Evolutionary conservation across 1,139 yeast genomes (phyloP).

Genomic region (Yamadazyma spencermartinsiae): DNA sequence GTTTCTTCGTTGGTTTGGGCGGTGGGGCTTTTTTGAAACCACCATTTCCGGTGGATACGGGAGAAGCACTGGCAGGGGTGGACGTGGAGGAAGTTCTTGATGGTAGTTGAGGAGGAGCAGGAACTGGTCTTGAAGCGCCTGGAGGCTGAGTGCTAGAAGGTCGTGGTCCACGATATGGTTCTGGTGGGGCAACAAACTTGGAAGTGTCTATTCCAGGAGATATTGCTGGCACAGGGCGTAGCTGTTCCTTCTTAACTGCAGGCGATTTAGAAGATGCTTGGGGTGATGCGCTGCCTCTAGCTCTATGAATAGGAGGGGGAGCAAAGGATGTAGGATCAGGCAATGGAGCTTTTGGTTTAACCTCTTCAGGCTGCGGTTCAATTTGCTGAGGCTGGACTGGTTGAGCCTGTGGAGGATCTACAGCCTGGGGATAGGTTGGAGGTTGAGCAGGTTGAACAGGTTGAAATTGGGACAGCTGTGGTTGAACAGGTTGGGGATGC

Average conservation of each 20-base stretch:
- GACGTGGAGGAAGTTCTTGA: conserved; percentile 10
- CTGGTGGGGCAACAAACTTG: conserved; percentile 20
- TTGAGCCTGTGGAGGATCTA: conserved; percentile 6
- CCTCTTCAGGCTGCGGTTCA: conserved; percentile 5
- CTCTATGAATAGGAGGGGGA: conserved; percentile 43
- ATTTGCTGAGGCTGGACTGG: conserved; percentile 6
- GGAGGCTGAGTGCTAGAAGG: not conserved
- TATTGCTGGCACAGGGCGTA: conserved; percentile 13
- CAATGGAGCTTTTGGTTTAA: conserved; percentile 23
- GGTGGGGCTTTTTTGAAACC: conserved; percentile 32
- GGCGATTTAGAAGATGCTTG: conserved; percentile 2
- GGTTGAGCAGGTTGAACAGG: conserved; percentile 10
- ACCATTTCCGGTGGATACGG: too few relatives aligned
- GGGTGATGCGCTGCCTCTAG: conserved; percentile 15
- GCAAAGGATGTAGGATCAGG: conserved; percentile 43
- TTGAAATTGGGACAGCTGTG: conserved; percentile 7
- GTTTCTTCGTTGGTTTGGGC: conserved; percentile 41
- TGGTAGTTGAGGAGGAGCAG: conserved; percentile 16
- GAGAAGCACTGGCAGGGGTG: conserved; percentile 2
- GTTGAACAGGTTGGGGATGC: too few relatives aligned
- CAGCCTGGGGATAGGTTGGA: conserved; percentile 3
- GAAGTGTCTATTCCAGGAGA: conserved; percentile 14
- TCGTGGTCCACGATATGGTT: conserved; percentile 12
- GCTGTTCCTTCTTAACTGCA: conserved; percentile 1
- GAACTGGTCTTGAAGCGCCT: conserved; percentile 4